These are phyloP conservation scores for Melaleuca alternifolia DNA, from an alignment of 345 rosid species.

Conservation along the genomic window DNA sequence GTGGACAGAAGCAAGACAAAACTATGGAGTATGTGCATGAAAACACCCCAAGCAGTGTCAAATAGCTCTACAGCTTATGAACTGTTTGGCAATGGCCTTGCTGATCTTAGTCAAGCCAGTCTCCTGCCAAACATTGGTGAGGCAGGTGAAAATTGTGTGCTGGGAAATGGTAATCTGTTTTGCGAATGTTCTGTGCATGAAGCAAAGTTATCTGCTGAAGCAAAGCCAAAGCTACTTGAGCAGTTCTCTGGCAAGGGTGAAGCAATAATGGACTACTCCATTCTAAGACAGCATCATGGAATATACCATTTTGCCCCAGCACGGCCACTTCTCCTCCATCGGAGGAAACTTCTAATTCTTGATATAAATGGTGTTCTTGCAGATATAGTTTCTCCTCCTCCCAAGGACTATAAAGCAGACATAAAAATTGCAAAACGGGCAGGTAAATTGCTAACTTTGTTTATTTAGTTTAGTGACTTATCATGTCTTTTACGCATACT, in stretches of 20 bases:
- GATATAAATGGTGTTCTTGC: constrained; percentile 88
- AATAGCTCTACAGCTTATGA: constrained; percentile 2
- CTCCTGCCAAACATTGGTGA: background rate
- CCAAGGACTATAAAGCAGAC: constrained; percentile 33
- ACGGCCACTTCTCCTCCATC: background rate
- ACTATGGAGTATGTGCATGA: background rate
- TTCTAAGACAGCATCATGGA: background rate
- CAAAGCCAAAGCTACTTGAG: background rate
- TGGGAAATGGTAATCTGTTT: background rate
- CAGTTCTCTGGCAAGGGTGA: constrained; percentile 1
- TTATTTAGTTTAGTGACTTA: background rate
- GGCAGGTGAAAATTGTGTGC: background rate
- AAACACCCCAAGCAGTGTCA: background rate
- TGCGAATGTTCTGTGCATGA: background rate
- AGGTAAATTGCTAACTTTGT: constrained; percentile 24
- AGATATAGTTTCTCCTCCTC: constrained; percentile 41
- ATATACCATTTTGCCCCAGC: background rate
- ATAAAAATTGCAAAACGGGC: constrained; percentile 35
- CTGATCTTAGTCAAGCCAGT: background rate
- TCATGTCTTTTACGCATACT: background rate
- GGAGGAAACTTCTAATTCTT: constrained; percentile 61
- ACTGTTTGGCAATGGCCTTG: constrained; percentile 3
- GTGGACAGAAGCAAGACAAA: background rate
- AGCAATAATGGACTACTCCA: background rate
- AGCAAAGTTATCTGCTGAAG: background rate